Conservation (phyloP, 1,284 basidiomycete genomes). For the Phenoliferia sp. region DNA sequence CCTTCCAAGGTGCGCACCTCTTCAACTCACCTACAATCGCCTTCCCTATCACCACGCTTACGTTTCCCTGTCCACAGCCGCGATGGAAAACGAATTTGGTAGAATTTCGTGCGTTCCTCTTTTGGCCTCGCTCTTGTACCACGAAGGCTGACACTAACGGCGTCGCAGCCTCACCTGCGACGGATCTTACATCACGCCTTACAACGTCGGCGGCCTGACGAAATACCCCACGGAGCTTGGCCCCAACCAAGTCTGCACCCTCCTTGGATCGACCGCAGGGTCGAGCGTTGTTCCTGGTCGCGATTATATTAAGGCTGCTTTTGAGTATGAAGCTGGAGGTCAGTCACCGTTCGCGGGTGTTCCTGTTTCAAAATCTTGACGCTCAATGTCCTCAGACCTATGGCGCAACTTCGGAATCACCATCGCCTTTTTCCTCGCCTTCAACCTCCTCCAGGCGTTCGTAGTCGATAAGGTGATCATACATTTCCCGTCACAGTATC, state of each 20-base stretch:
- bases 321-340: conserved; percentile 57
- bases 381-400: conserved; percentile 42
- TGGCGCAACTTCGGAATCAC: conserved; percentile 51
- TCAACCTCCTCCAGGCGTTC: conserved; percentile 37
- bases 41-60: neutral
- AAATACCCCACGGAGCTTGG: conserved; percentile 43
- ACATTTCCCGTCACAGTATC: neutral
- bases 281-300: conserved; percentile 46
- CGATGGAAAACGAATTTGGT: conserved; percentile 50
- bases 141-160: neutral
- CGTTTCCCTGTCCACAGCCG: conserved; percentile 41
- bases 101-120: conserved; percentile 33
- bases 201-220: conserved; percentile 45
- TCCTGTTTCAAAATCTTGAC: conserved; percentile 20
- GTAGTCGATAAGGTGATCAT: conserved; percentile 18
- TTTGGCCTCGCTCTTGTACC: neutral
- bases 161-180: conserved; percentile 59
- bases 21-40: neutral
- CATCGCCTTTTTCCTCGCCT: conserved; percentile 40
- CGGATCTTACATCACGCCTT: conserved; percentile 62
- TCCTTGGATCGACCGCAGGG: conserved; percentile 39
- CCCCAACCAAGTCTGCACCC: conserved; percentile 38
- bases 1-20: conserved; percentile 16
- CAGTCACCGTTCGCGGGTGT: conserved; percentile 52
- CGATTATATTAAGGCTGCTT: conserved; percentile 53